Evolutionary conservation across 2,329 filamentous ascomycete species (phyloP).

Genomic region (Sphaceloma murrayae): DNA sequence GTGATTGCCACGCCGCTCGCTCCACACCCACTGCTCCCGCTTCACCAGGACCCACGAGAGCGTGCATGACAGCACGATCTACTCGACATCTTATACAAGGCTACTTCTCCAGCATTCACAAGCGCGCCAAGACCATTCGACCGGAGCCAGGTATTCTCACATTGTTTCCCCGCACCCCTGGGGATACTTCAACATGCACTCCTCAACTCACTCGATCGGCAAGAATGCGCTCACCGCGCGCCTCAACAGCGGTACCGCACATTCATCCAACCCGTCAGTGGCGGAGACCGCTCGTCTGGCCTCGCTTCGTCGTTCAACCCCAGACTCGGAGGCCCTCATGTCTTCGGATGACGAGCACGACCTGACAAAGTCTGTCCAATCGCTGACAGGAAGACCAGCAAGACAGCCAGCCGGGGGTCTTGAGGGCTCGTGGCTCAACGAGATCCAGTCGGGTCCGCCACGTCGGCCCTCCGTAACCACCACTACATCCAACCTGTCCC

Average conservation of each 20-base stretch:
- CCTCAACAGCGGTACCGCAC: neutral
- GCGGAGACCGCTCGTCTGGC: conserved; percentile 12
- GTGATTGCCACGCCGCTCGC: no score
- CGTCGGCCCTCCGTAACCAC: conserved; percentile 63
- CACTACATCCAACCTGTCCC: conserved; percentile 46
- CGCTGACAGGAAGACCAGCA: conserved; percentile 33
- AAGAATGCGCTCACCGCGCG: conserved; percentile 1
- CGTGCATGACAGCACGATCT: no score
- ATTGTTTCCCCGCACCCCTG: no score
- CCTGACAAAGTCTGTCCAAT: conserved; percentile 39
- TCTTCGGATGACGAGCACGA: conserved; percentile 91
- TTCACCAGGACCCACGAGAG: no score
- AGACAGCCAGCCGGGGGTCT: conserved; percentile 48
- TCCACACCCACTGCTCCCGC: no score
- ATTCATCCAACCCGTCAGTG: neutral
- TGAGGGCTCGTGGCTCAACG: conserved; percentile 78
- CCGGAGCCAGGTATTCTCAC: no score
- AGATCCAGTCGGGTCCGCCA: conserved; percentile 59
- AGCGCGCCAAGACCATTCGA: no score
- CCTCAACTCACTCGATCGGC: conserved; percentile 3
- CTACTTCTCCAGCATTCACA: no score
- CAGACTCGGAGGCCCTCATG: conserved; percentile 84
- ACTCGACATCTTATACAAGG: no score
- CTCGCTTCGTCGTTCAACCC: conserved; percentile 61
- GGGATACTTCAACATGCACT: conserved; percentile 3